Conservation (phyloP, 2,329 filamentous ascomycete genomes). For the Polytolypa hystricis region DNA sequence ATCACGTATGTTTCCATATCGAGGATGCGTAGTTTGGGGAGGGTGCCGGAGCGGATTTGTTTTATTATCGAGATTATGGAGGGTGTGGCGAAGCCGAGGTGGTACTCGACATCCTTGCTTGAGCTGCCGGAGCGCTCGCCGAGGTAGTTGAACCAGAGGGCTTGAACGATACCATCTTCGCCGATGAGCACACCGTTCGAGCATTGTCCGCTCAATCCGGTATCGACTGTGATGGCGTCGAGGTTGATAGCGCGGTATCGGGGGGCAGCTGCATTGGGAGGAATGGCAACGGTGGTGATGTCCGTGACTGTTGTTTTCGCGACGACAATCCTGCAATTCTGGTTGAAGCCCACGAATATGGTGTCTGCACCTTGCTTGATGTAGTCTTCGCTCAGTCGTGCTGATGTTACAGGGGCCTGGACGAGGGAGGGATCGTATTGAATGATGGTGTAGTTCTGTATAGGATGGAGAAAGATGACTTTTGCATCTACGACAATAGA, state of each 20-base stretch:
- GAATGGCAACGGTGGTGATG: slow-evolving; percentile 93
- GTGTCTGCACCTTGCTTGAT: slow-evolving; percentile 91
- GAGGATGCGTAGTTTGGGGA: slow-evolving; percentile 75
- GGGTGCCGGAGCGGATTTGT: slow-evolving; percentile 64
- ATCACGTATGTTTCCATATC: slow-evolving; percentile 92
- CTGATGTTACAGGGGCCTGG: slow-evolving; percentile 85
- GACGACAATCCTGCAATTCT: slow-evolving; percentile 86
- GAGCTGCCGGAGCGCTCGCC: slow-evolving; percentile 71
- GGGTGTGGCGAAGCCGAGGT: slow-evolving; percentile 81
- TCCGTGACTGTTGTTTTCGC: slow-evolving; percentile 92
- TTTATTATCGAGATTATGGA: slow-evolving; percentile 80
- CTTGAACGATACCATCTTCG: slow-evolving; percentile 84
- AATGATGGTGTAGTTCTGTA: slow-evolving; percentile 94
- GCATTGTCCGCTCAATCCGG: slow-evolving; percentile 78
- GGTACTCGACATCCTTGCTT: slow-evolving; percentile 89
- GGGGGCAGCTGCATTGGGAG: slow-evolving; percentile 81
- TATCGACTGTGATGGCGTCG: slow-evolving; percentile 94
- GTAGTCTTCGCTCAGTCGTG: slow-evolving; percentile 65
- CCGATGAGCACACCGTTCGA: slow-evolving; percentile 86
- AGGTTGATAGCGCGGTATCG: slow-evolving; percentile 91
- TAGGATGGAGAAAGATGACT: slow-evolving; percentile 87
- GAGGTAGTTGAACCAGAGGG: slow-evolving; percentile 92
- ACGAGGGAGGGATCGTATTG: slow-evolving; percentile 90
- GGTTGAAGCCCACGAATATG: slow-evolving; percentile 96
- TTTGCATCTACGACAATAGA: slow-evolving; percentile 91